A percentile compares a stretch with the other conserved stretches of the same genome.
Evolutionary conservation across 495 filamentous ascomycete genomes (phyloP).

Genomic region (Delitschia confertaspora): DNA sequence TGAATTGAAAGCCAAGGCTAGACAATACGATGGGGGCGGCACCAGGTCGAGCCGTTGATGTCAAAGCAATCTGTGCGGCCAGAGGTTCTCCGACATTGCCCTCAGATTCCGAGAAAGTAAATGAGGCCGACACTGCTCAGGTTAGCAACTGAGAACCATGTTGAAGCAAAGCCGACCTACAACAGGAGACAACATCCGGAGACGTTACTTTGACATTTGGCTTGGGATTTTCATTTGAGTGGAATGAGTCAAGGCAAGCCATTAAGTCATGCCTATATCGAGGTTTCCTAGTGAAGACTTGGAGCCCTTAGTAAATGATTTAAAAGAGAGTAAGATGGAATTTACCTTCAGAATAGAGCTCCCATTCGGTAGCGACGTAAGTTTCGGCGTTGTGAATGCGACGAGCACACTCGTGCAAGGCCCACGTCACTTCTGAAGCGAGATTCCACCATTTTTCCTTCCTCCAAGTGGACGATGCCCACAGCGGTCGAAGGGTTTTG

Average conservation of each 20-base stretch:
- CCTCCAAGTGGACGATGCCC: conserved; percentile 65
- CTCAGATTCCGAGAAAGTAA: conserved; percentile 63
- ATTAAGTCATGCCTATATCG: conserved; percentile 69
- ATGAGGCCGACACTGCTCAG: conserved; percentile 52
- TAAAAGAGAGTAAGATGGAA: not conserved
- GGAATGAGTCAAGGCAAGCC: conserved; percentile 51
- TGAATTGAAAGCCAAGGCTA: conserved; percentile 41
- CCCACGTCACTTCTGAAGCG: conserved; percentile 64
- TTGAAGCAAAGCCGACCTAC: conserved; percentile 37
- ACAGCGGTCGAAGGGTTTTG: conserved; percentile 58
- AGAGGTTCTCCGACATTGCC: conserved; percentile 77
- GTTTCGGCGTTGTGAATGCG: conserved; percentile 54
- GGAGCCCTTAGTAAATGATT: conserved; percentile 1
- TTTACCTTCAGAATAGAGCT: conserved; percentile 63
- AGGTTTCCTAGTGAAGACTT: conserved; percentile 47
- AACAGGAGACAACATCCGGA: conserved; percentile 59
- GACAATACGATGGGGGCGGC: conserved; percentile 58
- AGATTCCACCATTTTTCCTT: conserved; percentile 72
- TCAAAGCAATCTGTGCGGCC: conserved; percentile 61
- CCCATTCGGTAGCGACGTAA: conserved; percentile 73
- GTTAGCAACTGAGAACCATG: conserved; percentile 5
- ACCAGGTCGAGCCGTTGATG: conserved; percentile 54
- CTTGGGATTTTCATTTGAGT: conserved; percentile 38
- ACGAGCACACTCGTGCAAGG: conserved; percentile 62
- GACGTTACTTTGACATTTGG: conserved; percentile 57